These are phyloP conservation scores for Salicornia ramosissima DNA, from an alignment of 148 eudicot species.

Conservation along the genomic window DNA sequence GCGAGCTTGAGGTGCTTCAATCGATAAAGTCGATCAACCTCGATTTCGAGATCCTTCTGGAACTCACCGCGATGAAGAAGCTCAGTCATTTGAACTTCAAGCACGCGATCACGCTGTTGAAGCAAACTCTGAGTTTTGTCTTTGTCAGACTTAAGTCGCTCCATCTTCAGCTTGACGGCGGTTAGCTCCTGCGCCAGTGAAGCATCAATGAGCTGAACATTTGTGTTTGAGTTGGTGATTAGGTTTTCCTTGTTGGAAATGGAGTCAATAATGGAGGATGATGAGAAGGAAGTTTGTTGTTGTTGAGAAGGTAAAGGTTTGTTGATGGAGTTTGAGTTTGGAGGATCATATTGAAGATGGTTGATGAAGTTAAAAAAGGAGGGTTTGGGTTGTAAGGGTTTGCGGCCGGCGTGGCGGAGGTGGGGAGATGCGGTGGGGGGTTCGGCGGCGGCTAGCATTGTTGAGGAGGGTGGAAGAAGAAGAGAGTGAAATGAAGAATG, in stretches of 20 bases:
- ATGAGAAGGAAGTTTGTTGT: not conserved
- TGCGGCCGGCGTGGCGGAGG: slow-evolving; percentile 29
- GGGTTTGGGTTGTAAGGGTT: slow-evolving; percentile 21
- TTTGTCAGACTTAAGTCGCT: slow-evolving; percentile 54
- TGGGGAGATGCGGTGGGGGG: slow-evolving; percentile 13
- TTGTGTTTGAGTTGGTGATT: no score
- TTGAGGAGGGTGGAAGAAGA: not conserved
- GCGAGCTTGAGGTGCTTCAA: slow-evolving; percentile 59
- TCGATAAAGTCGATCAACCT: slow-evolving; percentile 73
- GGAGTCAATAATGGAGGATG: not conserved
- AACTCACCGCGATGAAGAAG: slow-evolving; percentile 48
- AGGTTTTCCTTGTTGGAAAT: slow-evolving; percentile 47
- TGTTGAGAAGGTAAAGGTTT: not conserved
- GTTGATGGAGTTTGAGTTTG: no score
- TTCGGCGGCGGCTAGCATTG: slow-evolving; percentile 32
- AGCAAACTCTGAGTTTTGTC: slow-evolving; percentile 61
- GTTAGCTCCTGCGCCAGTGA: slow-evolving; percentile 79
- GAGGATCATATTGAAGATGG: no score
- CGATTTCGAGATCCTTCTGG: slow-evolving; percentile 67
- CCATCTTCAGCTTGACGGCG: slow-evolving; percentile 52
- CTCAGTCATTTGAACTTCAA: slow-evolving; percentile 50
- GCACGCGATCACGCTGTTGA: slow-evolving; percentile 35
- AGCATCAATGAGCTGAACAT: slow-evolving; percentile 29
- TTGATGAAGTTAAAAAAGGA: no score
- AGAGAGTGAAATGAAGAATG: not conserved